Evolutionary conservation across 2,329 filamentous ascomycete genomes (phyloP).

Genomic region (Chrysosporium queenslandicum): DNA sequence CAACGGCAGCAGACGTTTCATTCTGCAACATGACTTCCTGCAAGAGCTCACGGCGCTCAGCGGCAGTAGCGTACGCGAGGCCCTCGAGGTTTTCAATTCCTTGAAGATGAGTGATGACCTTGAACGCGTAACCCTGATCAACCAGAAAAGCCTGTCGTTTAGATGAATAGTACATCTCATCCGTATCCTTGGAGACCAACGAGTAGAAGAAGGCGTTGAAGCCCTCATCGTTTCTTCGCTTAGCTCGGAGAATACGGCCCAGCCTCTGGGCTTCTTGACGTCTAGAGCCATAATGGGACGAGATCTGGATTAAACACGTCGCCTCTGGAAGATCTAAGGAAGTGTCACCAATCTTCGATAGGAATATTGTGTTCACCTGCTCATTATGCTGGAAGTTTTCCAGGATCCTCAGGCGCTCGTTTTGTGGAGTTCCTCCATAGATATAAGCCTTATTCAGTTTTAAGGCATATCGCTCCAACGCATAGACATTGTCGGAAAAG

Average conservation of each 20-base stretch:
- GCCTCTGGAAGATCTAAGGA: slow-evolving; percentile 96
- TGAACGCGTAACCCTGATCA: slow-evolving; percentile 97
- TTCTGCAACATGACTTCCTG: slow-evolving; percentile 84
- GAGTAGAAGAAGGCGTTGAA: slow-evolving; percentile 99
- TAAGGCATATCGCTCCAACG: slow-evolving; percentile 71
- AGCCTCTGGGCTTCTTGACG: slow-evolving; percentile 92
- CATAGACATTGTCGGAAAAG: slow-evolving; percentile 95
- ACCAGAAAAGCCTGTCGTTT: slow-evolving; percentile 95
- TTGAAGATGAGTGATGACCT: slow-evolving; percentile 90
- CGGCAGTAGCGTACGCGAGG: slow-evolving; percentile 67
- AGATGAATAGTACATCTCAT: slow-evolving; percentile 95
- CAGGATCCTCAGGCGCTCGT: slow-evolving; percentile 74
- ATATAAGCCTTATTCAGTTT: slow-evolving; percentile 83
- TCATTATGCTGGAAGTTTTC: slow-evolving; percentile 95
- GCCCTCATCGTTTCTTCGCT: slow-evolving; percentile 90
- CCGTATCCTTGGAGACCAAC: slow-evolving; percentile 90
- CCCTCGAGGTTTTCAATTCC: slow-evolving; percentile 77
- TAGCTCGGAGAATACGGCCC: slow-evolving; percentile 86
- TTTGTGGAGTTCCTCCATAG: slow-evolving; percentile 76
- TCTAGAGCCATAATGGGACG: slow-evolving; percentile 91
- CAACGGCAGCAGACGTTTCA: slow-evolving; percentile 60
- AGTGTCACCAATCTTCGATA: slow-evolving; percentile 96
- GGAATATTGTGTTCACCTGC: slow-evolving; percentile 79
- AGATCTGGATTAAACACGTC: slow-evolving; percentile 93
- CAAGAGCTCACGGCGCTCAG: slow-evolving; percentile 74